A percentile compares a stretch with the other conserved stretches of the same genome.
phyloP scores from a whole-genome alignment of 139 green algal species.

The Coccomyxa sp. region DNA sequence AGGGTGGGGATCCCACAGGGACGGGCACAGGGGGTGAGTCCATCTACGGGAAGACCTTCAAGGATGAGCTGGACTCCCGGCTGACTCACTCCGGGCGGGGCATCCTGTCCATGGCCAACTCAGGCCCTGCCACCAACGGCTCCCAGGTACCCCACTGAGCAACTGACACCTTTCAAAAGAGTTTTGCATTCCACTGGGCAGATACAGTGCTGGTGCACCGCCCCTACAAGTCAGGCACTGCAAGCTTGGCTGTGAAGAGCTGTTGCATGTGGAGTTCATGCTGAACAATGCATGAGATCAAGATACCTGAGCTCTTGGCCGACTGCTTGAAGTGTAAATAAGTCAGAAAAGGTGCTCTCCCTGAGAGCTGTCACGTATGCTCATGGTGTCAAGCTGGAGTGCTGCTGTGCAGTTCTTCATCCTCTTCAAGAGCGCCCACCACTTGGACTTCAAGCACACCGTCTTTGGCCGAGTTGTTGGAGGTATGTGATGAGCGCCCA shows the following conservation, averaged over 20 bases:
- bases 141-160: neutral
- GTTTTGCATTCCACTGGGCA: no score
- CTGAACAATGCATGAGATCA: no score
- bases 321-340: no score
- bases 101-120: constrained; percentile 95
- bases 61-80: constrained; percentile 67
- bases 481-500: constrained; percentile 42
- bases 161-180: neutral
- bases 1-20: constrained; percentile 95
- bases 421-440: constrained; percentile 77
- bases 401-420: constrained; percentile 85
- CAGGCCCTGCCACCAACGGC: constrained; percentile 68
- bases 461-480: constrained; percentile 85
- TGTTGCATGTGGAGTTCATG: no score
- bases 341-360: no score
- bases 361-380: no score
- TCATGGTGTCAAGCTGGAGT: no score
- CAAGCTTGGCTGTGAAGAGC: neutral
- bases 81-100: constrained; percentile 73
- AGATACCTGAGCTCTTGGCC: no score
- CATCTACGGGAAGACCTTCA: constrained; percentile 84
- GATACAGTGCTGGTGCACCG: no score
- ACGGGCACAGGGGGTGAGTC: constrained; percentile 89
- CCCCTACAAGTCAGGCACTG: neutral
- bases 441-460: constrained; percentile 95